Base-by-base conservation (phyloP, 163 green algal species). In the Volvox carteri region DNA sequence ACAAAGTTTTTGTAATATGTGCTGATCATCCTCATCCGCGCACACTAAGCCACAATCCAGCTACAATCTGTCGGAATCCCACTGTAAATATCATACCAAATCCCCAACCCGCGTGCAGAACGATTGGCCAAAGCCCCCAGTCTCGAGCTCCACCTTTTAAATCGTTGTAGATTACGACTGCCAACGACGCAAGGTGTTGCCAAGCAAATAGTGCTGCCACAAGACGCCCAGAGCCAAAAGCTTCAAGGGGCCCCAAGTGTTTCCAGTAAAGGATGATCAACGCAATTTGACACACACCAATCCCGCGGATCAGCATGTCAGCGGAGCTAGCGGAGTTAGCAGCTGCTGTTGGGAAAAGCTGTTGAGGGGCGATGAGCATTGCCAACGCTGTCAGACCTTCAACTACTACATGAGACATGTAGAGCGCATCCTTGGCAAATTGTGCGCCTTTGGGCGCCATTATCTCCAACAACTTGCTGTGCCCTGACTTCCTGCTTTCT, bases 241-340 rank as follows among this genome's bases (percentile, higher is more conserved):
- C 41, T 2, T 39, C 9, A 6, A 39, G 7, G 1, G 21, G 4
- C 37, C 42, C 72, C 41, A 79, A 42, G 41, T 79, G 72, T 23
- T 79, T 79, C 30, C 37, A 28, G 42, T 79, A 79, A 19, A 79
- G 72, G 25, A 79, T 60, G 41, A 60, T 62, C 1, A 79, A 42
- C 3, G n/a, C 72, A 18, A 79, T 16, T 11, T 79, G 72, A 16
- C 6, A 41, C 21, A 79, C 72, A 23, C 72, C 72, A 62, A 79
- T 79, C 2, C 42, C 72, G 42, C 72, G 72, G 4, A 79, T 16
- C 7, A 62, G 8, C 72, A 79, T 79, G 21, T 62, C 72, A 9
- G 60, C 42, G 7, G 68, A 11, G 37, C 8, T 14, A 8, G 4
- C 68, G 5, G 42, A 18, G 60, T 41, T 21, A 12, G 42, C 72